phyloP scores from a whole-genome alignment of 1,284 basidiomycete species.

The Pterulicium gracile region DNA sequence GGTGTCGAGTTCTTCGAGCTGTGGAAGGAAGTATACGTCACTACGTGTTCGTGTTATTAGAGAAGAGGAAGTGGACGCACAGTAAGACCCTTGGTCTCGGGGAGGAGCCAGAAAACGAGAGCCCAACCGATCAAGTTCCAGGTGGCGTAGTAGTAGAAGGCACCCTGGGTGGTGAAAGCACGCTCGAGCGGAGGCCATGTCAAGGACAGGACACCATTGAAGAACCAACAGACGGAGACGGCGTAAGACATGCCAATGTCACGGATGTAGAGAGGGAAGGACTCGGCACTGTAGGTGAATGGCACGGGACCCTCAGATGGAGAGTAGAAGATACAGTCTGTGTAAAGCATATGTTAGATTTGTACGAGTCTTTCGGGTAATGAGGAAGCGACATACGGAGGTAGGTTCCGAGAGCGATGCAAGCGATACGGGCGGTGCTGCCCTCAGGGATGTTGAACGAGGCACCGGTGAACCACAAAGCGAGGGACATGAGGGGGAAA shows the following conservation, averaged over 20 bases:
- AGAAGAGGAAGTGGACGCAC: slow-evolving; percentile 40
- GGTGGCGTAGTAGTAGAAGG: slow-evolving; percentile 46
- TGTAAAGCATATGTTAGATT: background rate
- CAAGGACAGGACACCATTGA: slow-evolving; percentile 42
- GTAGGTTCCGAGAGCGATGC: slow-evolving; percentile 39
- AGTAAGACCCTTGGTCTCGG: slow-evolving; percentile 51
- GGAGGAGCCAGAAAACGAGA: slow-evolving; percentile 47
- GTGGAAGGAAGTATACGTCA: background rate
- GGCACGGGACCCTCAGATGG: slow-evolving; percentile 67
- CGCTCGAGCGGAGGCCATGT: slow-evolving; percentile 48
- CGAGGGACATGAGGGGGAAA: slow-evolving; percentile 51
- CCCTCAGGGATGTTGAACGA: slow-evolving; percentile 36
- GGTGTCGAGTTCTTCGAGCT: slow-evolving; percentile 26
- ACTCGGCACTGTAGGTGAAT: slow-evolving; percentile 52
- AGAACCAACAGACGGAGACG: slow-evolving; percentile 39
- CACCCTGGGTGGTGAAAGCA: slow-evolving; percentile 31
- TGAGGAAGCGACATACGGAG: no score
- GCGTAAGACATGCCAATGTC: slow-evolving; percentile 48
- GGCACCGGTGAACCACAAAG: slow-evolving; percentile 49
- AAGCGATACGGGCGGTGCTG: slow-evolving; percentile 29
- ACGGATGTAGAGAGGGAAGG: slow-evolving; percentile 51
- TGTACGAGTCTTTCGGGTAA: no score
- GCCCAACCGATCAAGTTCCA: slow-evolving; percentile 38
- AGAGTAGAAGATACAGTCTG: slow-evolving; percentile 33
- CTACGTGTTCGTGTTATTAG: background rate